Base-by-base conservation (phyloP, 129 eudicot species). In the Dittrichia graveolens region DNA sequence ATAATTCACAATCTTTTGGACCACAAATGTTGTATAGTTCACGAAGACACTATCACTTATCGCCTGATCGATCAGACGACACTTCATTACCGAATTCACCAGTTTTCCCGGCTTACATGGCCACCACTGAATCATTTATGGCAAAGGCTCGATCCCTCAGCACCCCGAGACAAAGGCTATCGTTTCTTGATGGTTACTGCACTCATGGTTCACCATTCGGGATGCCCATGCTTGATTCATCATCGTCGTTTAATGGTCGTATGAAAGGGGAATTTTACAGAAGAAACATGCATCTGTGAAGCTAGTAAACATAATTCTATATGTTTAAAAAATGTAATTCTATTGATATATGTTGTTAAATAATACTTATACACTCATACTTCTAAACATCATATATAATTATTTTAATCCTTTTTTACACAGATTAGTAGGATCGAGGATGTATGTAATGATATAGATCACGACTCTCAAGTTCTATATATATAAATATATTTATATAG, bases 111-210 rank as follows among this genome's bases (percentile, higher is more conserved):
- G 57, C 90, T 12, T 93, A 93, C 76, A 93, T 93, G 98, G 95
- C 92, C 16, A 79, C 88, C 12, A 93, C 98, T 0, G 86, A 89
- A 86, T 93, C 98, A 15, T 90, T 95, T 7, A 89, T 84, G 95
- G 96, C 90, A 54, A 93, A 90, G 78, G 81, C 81, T 41, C 75
- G 95, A 60, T 93, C 98, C 0, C 59, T 84, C 45, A 92, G 98
- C 78, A 87, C 95, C n/a, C 98, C 96, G 2, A 83, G 83, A 78
- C 96, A 87, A 78, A 62, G 90, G 49, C 53, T 83, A 71, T 61
- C 85, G 16, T 63, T 79, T 74, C 64, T 76, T 34, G 96, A 89
- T n/a, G 61, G 78, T 41, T 79, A 73, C 50, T 46, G 80, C 70
- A 83, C 80, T 52, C 80, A 83, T 39, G 76, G 77, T 53, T 88